A percentile compares a stretch with the other conserved stretches of the same genome.
Evolutionary conservation across 148 eudicot genomes (phyloP).

Genomic region (Camellia sinensis): DNA sequence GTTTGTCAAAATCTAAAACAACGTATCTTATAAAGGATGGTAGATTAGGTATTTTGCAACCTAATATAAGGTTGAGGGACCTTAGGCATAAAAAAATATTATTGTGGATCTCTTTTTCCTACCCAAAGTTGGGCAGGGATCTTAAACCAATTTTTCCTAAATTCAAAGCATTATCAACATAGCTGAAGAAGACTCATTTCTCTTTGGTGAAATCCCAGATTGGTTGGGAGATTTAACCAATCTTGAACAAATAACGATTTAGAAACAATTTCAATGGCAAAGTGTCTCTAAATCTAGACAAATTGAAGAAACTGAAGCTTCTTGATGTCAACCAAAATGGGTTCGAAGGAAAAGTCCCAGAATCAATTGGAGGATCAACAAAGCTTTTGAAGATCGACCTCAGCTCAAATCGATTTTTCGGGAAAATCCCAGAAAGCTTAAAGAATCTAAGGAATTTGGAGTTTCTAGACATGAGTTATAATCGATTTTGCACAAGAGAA

Average conservation of each 20-base stretch:
- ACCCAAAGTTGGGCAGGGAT: no score
- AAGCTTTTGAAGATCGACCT: slow-evolving; percentile 60
- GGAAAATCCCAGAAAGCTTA: slow-evolving; percentile 25
- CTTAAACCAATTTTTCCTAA: no score
- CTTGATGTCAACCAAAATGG: slow-evolving; percentile 64
- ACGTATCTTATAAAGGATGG: no score
- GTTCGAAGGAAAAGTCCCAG: slow-evolving; percentile 47
- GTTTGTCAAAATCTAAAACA: no score
- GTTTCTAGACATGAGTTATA: no score
- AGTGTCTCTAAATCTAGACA: slow-evolving; percentile 28
- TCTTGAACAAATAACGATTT: slow-evolving; percentile 61
- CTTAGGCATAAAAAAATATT: no score
- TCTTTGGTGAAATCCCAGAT: slow-evolving; percentile 19
- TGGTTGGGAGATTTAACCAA: slow-evolving; percentile 39
- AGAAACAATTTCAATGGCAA: slow-evolving; percentile 40
- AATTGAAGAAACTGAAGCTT: slow-evolving; percentile 44
- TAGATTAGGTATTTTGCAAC: no score
- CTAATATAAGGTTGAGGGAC: no score
- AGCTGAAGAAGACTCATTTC: neutral
- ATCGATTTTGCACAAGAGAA: slow-evolving; percentile 24
- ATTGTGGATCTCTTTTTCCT: no score
- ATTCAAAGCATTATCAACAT: no score
- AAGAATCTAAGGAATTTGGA: no score
- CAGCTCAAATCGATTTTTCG: slow-evolving; percentile 45
- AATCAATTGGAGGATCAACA: slow-evolving; percentile 37